Percentiles rank a stretch among this genome's conserved stretches.
phyloP scores from a whole-genome alignment of 179 eudicot genomes.

The Drosera spatulata region DNA sequence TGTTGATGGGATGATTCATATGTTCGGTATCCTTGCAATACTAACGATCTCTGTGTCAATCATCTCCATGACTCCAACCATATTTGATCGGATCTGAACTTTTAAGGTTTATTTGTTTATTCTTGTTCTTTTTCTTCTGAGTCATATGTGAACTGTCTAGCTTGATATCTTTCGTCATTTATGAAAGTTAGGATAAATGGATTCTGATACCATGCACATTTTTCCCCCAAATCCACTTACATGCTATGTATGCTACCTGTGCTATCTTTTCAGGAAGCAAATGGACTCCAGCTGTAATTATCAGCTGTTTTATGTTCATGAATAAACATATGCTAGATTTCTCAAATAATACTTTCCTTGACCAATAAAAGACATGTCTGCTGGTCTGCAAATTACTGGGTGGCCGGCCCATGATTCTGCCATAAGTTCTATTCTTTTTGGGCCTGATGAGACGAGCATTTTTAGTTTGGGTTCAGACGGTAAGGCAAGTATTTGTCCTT shows the following conservation, averaged over 20 bases:
- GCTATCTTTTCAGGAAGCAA: too few species aligned
- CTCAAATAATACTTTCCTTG: constrained; percentile 18
- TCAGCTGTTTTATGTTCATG: neutral
- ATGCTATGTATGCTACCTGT: too few species aligned
- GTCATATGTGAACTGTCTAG: too few species aligned
- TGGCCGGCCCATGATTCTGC: constrained; percentile 99
- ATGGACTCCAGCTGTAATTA: neutral
- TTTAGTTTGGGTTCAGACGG: constrained; percentile 90
- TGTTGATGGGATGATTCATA: constrained; percentile 94
- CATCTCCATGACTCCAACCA: too few species aligned
- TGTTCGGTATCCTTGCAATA: constrained; percentile 85
- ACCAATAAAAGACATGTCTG: constrained; percentile 73
- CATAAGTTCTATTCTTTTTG: constrained; percentile 76
- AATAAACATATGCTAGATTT: neutral
- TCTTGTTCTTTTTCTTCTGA: too few species aligned
- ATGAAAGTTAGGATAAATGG: too few species aligned
- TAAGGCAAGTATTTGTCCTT: constrained; percentile 43
- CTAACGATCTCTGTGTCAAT: neutral
- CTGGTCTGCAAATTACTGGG: constrained; percentile 90
- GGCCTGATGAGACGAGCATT: constrained; percentile 93
- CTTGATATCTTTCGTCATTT: too few species aligned
- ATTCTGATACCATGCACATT: too few species aligned
- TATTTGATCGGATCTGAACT: too few species aligned
- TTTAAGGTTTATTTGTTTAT: too few species aligned
- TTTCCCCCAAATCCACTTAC: too few species aligned